A percentile compares a stretch with the other conserved stretches of the same genome.
Conservation (phyloP, 2,329 filamentous ascomycete species). For the Colletotrichum agaves region DNA sequence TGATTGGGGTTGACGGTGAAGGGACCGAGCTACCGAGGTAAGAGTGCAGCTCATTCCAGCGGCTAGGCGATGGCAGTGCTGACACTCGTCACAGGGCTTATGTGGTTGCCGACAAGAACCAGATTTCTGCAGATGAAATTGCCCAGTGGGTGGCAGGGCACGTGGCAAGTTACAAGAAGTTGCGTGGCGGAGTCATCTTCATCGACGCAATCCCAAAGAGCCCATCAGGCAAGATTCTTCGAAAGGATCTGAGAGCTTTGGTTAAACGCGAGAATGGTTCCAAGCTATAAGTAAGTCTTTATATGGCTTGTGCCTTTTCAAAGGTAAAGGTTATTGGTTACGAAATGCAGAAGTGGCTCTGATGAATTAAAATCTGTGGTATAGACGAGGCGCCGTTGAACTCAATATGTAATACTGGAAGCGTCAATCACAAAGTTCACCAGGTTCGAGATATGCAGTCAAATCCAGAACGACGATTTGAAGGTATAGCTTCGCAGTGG, state of each 20-base stretch:
- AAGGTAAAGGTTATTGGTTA: too few relatives aligned
- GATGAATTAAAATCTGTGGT: too few relatives aligned
- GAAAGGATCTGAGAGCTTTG: constrained; percentile 51
- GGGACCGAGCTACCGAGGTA: constrained; percentile 60
- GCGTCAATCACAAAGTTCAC: too few relatives aligned
- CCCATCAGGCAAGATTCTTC: constrained; percentile 62
- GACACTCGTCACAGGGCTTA: constrained; percentile 41
- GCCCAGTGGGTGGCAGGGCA: constrained; percentile 41
- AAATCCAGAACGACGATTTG: too few relatives aligned
- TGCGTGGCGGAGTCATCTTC: constrained; percentile 78
- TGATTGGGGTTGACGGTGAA: constrained; percentile 65
- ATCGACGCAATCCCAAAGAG: constrained; percentile 78
- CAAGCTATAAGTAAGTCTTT: not conserved
- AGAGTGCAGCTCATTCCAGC: constrained; percentile 46
- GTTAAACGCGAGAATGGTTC: constrained; percentile 44
- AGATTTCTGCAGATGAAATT: constrained; percentile 44
- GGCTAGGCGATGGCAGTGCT: not conserved
- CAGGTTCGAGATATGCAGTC: too few relatives aligned
- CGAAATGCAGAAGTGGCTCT: too few relatives aligned
- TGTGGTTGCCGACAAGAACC: constrained; percentile 47
- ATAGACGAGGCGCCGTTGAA: too few relatives aligned
- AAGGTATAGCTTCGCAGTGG: too few relatives aligned
- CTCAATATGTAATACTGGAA: too few relatives aligned
- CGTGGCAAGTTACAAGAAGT: constrained; percentile 69
- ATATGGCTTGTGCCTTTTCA: too few relatives aligned